Evolutionary conservation across 176 grass and related monocot species (phyloP).

Genomic region (Elaeis guineensis): DNA sequence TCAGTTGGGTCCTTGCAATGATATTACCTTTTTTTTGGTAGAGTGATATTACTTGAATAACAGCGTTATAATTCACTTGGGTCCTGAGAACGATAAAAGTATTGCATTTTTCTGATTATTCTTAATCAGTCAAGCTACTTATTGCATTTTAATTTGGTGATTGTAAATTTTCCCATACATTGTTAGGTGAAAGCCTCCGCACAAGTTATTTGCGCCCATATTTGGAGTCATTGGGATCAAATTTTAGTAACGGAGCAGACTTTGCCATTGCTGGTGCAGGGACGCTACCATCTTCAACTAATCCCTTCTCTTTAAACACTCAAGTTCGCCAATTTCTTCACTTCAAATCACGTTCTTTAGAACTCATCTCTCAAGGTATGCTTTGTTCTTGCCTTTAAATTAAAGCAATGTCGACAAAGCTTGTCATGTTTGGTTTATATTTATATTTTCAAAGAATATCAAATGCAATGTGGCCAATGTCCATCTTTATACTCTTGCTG

Average conservation of each 20-base stretch:
- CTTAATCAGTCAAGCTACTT: too few relatives aligned
- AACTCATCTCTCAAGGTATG: conserved; percentile 28
- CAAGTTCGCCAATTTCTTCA: conserved; percentile 50
- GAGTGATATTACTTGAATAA: too few relatives aligned
- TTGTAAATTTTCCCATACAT: too few relatives aligned
- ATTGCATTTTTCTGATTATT: too few relatives aligned
- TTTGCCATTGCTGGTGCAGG: conserved; percentile 41
- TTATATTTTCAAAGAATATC: too few relatives aligned
- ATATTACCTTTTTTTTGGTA: too few relatives aligned
- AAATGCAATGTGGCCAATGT: too few relatives aligned
- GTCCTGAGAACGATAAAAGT: neutral
- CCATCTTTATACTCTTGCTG: too few relatives aligned
- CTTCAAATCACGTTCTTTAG: conserved; percentile 42
- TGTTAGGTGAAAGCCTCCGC: conserved; percentile 34
- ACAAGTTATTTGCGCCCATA: conserved; percentile 40
- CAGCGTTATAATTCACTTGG: neutral
- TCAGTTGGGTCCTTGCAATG: too few relatives aligned
- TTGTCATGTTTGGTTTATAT: too few relatives aligned
- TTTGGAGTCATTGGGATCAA: conserved; percentile 41
- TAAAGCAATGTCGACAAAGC: too few relatives aligned
- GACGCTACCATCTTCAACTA: neutral
- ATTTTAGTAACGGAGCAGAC: conserved; percentile 43
- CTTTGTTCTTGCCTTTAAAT: neutral
- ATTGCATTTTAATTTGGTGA: too few relatives aligned
- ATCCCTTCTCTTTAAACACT: conserved; percentile 25